A percentile compares a stretch with the other conserved stretches of the same genome.
phyloP scores from a whole-genome alignment of 2,329 filamentous ascomycete genomes.

The Alternaria arbusti region DNA sequence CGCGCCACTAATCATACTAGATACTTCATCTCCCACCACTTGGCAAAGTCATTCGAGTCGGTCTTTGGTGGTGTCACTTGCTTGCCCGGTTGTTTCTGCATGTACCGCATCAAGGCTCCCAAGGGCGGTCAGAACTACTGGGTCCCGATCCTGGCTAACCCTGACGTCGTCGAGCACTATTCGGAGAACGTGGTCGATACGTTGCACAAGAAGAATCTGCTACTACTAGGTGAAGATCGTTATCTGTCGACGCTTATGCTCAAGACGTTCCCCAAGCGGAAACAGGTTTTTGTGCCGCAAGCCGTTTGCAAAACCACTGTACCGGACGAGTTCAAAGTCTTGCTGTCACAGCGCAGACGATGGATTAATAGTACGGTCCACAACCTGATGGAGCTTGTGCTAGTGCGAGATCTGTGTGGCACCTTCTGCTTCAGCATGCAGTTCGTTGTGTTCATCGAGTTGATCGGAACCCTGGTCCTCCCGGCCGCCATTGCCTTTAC shows the following conservation, averaged over 20 bases:
- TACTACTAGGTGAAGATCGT: slow-evolving; percentile 90
- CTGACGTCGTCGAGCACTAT: slow-evolving; percentile 98
- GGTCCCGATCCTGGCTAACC: slow-evolving; percentile 98
- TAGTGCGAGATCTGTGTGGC: slow-evolving; percentile 94
- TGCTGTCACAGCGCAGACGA: slow-evolving; percentile 91
- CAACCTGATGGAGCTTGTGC: slow-evolving; percentile 95
- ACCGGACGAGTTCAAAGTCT: slow-evolving; percentile 87
- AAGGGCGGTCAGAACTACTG: slow-evolving; percentile 99
- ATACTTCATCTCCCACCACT: slow-evolving; percentile 98
- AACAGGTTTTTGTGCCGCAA: slow-evolving; percentile 97
- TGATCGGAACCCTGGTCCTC: slow-evolving; percentile 91
- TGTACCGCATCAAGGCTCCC: slow-evolving; percentile 99
- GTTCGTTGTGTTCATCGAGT: slow-evolving; percentile 94
- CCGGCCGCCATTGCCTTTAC: slow-evolving; percentile 97
- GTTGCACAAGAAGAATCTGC: slow-evolving; percentile 94
- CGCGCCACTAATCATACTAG: slow-evolving; percentile 42
- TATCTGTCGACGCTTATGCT: slow-evolving; percentile 98
- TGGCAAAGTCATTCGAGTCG: slow-evolving; percentile 96
- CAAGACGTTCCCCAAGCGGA: slow-evolving; percentile 97
- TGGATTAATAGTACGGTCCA: slow-evolving; percentile 99
- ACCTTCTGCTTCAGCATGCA: slow-evolving; percentile 99
- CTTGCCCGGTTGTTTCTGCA: slow-evolving; percentile 98
- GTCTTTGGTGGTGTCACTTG: slow-evolving; percentile 99
- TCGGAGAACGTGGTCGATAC: slow-evolving; percentile 99
- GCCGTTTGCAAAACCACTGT: slow-evolving; percentile 99